phyloP scores from a whole-genome alignment of 345 rosid genomes.

The Streptanthus diversifolius region DNA sequence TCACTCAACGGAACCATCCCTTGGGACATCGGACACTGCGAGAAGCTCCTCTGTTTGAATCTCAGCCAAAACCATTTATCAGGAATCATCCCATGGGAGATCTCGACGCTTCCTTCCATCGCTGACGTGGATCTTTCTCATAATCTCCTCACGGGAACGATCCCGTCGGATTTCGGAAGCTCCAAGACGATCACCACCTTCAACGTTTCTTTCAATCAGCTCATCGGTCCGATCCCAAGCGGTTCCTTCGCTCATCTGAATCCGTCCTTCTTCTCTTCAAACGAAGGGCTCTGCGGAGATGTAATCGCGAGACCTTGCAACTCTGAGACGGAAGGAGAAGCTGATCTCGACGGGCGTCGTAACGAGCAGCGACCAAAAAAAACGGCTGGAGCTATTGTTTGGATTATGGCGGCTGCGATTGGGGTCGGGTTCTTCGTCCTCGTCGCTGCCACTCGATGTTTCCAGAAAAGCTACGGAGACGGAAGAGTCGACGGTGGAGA shows the following conservation, averaged over 20 bases:
- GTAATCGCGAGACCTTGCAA: conserved; percentile 53
- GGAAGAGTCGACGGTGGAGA: conserved; percentile 37
- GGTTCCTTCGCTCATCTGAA: conserved; percentile 61
- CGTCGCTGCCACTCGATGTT: conserved; percentile 71
- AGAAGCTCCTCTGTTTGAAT: conserved; percentile 67
- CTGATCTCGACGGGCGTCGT: conserved; percentile 28
- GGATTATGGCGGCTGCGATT: conserved; percentile 90
- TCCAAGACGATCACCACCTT: conserved; percentile 74
- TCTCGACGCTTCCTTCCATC: conserved; percentile 65
- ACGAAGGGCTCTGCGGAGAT: conserved; percentile 79
- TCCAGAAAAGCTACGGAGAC: conserved; percentile 47
- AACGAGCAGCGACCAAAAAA: conserved; percentile 55
- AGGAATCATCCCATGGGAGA: conserved; percentile 83
- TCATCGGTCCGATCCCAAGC: conserved; percentile 81
- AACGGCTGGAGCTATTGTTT: conserved; percentile 79
- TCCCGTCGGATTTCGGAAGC: conserved; percentile 75
- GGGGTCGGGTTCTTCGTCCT: conserved; percentile 72
- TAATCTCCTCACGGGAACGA: conserved; percentile 73
- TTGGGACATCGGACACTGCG: conserved; percentile 76
- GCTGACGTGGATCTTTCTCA: conserved; percentile 76
- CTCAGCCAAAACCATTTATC: conserved; percentile 66
- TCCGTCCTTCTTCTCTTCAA: conserved; percentile 73
- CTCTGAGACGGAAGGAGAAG: conserved; percentile 36
- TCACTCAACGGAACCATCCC: conserved; percentile 72
- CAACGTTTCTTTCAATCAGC: conserved; percentile 71